These are phyloP conservation scores for Globisporangium okanoganense DNA, from an alignment of 352 stramenopile species.

Conservation along the genomic window DNA sequence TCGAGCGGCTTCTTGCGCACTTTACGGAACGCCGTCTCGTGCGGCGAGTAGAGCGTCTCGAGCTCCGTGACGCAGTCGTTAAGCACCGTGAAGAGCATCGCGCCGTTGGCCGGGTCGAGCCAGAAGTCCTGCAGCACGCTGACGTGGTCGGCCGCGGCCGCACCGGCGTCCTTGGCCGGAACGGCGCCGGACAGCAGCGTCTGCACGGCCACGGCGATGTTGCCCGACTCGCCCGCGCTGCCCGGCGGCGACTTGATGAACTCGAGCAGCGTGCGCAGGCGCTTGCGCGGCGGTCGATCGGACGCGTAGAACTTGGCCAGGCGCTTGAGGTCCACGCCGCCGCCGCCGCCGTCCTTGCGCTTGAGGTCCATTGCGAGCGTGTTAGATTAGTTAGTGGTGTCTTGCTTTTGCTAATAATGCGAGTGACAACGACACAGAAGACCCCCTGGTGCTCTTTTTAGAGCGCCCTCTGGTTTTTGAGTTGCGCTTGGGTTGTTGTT, in stretches of 20 bases:
- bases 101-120: conserved; percentile 59
- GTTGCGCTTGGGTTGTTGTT: too few relatives aligned
- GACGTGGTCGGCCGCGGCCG: conserved; percentile 32
- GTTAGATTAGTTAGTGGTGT: too few relatives aligned
- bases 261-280: conserved; percentile 76
- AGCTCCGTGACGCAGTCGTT: conserved; percentile 81
- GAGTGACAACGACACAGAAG: conserved; percentile 2
- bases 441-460: background rate
- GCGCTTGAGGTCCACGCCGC: conserved; percentile 43
- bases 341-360: conserved; percentile 2
- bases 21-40: conserved; percentile 80
- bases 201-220: conserved; percentile 69
- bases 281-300: conserved; percentile 80
- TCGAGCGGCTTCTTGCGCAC: conserved; percentile 78
- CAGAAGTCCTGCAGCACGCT: conserved; percentile 70
- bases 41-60: conserved; percentile 77
- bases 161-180: conserved; percentile 37
- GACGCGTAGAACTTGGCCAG: conserved; percentile 85
- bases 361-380: conserved; percentile 18
- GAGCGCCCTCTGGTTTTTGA: background rate
- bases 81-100: conserved; percentile 74
- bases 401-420: background rate
- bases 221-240: conserved; percentile 33
- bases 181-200: conserved; percentile 44
- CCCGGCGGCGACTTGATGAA: conserved; percentile 66